These are phyloP conservation scores for Groenewaldozyma salmanticensis DNA, from an alignment of 805 yeast genomes.

Conservation along the genomic window DNA sequence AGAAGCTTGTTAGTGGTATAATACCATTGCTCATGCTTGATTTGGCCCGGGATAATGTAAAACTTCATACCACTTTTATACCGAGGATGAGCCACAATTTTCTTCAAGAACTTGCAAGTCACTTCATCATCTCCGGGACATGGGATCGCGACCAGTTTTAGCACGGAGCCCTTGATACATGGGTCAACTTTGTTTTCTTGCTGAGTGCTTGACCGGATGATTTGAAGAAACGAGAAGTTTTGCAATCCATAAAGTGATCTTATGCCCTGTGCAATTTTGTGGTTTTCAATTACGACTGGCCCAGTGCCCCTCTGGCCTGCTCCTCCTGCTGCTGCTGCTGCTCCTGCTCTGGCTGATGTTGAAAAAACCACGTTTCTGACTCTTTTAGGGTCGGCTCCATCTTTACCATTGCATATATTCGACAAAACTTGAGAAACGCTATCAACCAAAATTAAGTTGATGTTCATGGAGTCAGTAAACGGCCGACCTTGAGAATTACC, in stretches of 20 bases:
- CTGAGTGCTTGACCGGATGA: constrained; percentile 12
- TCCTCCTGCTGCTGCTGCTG: not conserved
- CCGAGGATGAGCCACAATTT: constrained; percentile 50
- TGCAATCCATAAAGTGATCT: constrained; percentile 5
- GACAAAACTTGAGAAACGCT: constrained; percentile 5
- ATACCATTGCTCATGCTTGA: constrained; percentile 6
- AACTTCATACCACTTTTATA: constrained; percentile 56
- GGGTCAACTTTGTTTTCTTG: constrained; percentile 2
- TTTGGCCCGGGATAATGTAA: constrained; percentile 40
- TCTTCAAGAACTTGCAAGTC: constrained; percentile 42
- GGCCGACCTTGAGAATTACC: constrained; percentile 13
- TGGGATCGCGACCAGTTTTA: constrained; percentile 14
- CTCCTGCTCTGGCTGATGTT: not conserved
- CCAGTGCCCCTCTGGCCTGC: not conserved
- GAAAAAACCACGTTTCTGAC: not conserved
- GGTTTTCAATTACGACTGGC: constrained; percentile 3
- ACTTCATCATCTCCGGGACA: constrained; percentile 3
- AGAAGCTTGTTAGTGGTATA: constrained; percentile 8
- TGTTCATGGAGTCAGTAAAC: constrained; percentile 13
- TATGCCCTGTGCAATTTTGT: constrained; percentile 9
- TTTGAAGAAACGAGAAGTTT: constrained; percentile 14
- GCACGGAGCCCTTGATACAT: constrained; percentile 6
- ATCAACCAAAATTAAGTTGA: constrained; percentile 4
- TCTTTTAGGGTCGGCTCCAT: not conserved
- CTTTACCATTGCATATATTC: not conserved